Conservation (phyloP, 306 rosid genomes). For the Quercus berberidifolia region DNA sequence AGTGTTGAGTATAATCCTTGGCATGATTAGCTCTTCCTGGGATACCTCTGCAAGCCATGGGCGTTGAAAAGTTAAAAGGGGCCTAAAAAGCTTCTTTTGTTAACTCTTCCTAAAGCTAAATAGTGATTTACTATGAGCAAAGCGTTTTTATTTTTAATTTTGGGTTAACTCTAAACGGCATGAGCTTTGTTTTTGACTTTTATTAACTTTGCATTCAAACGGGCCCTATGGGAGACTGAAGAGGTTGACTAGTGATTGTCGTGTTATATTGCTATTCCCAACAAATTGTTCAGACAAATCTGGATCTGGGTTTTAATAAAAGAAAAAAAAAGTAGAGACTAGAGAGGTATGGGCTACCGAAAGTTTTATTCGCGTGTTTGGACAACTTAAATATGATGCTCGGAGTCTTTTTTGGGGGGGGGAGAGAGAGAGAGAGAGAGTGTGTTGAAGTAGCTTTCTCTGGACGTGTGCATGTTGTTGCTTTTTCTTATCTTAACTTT, state of each 20-base stretch:
- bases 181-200: neutral
- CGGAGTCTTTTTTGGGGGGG: slow-evolving; percentile 1
- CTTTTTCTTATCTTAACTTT: slow-evolving; percentile 28
- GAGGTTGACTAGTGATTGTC: neutral
- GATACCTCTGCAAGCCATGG: neutral
- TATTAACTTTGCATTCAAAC: neutral
- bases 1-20: neutral
- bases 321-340: neutral
- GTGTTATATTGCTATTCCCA: neutral
- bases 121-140: neutral
- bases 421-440: neutral
- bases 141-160: neutral
- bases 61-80: slow-evolving; percentile 4
- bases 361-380: slow-evolving; percentile 25
- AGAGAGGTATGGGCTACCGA: slow-evolving; percentile 5
- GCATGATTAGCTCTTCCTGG: neutral
- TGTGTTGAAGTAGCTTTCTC: slow-evolving; percentile 12
- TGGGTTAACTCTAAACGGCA: slow-evolving; percentile 6
- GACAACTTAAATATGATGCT: slow-evolving; percentile 34
- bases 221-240: neutral
- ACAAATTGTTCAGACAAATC: neutral
- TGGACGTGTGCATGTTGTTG: slow-evolving; percentile 24
- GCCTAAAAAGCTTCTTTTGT: slow-evolving; percentile 11
- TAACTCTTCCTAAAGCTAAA: neutral
- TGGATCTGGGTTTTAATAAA: neutral